These are phyloP conservation scores for Pseudogymnoascus sp. DNA, from an alignment of 2,329 filamentous ascomycete genomes.

Conservation along the genomic window DNA sequence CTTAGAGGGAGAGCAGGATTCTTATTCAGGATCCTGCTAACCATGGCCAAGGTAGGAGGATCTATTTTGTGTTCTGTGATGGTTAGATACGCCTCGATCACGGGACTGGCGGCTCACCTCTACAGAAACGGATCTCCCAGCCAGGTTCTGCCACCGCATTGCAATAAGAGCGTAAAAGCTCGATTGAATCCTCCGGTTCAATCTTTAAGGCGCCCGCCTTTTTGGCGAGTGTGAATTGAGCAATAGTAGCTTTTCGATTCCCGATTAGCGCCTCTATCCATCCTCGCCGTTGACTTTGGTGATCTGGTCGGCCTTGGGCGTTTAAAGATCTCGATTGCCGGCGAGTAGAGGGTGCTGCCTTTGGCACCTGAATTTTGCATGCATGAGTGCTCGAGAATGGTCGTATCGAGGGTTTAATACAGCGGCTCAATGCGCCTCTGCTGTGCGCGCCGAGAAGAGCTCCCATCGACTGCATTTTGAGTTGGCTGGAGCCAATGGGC, in stretches of 20 bases:
- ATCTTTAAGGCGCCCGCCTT: slow-evolving; percentile 22
- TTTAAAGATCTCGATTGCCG: background rate
- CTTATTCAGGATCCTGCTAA: slow-evolving; percentile 24
- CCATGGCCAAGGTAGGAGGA: slow-evolving; percentile 20
- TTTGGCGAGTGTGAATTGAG: background rate
- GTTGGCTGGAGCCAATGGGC: background rate
- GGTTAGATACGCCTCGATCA: background rate
- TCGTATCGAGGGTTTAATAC: slow-evolving; percentile 3
- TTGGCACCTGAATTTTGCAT: background rate
- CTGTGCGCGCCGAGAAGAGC: background rate
- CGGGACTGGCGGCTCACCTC: slow-evolving; percentile 17
- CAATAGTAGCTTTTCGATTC: background rate
- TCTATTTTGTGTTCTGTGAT: slow-evolving; percentile 23
- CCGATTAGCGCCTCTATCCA: slow-evolving; percentile 1
- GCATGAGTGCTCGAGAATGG: background rate
- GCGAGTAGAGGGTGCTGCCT: background rate
- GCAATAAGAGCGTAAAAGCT: slow-evolving; percentile 23
- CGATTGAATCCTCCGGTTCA: slow-evolving; percentile 21
- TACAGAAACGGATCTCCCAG: background rate
- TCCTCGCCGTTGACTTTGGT: background rate
- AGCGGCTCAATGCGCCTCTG: background rate
- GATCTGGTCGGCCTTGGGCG: background rate
- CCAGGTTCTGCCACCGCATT: background rate
- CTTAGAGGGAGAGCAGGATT: slow-evolving; percentile 19
- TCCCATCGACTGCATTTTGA: slow-evolving; percentile 3